Conservation (phyloP, 2,329 filamentous ascomycete species). For the Penicillium expansum region DNA sequence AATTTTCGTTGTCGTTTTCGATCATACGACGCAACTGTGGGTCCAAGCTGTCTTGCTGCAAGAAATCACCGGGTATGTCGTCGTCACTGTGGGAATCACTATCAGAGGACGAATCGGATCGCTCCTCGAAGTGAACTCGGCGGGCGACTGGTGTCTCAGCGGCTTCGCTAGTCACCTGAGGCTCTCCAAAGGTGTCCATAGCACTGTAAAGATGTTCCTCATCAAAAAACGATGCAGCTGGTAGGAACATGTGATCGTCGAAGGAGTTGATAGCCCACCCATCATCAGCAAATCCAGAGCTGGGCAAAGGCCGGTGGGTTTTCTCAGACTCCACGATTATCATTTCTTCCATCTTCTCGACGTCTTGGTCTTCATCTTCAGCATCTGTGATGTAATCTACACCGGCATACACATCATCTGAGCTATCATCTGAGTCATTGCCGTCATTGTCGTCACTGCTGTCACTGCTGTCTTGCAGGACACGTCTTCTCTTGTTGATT, state of each 20-base stretch:
- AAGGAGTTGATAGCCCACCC: slow-evolving; percentile 54
- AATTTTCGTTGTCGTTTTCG: slow-evolving; percentile 57
- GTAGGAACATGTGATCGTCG: slow-evolving; percentile 42
- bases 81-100: slow-evolving; percentile 52
- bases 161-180: slow-evolving; percentile 36
- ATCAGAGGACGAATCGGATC: slow-evolving; percentile 63
- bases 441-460: slow-evolving; percentile 35
- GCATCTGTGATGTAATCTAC: slow-evolving; percentile 78
- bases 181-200: slow-evolving; percentile 40
- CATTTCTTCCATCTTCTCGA: slow-evolving; percentile 74
- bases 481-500: slow-evolving; percentile 35
- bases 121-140: slow-evolving; percentile 68
- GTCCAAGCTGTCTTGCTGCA: slow-evolving; percentile 71
- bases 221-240: slow-evolving; percentile 43
- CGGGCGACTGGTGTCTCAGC: slow-evolving; percentile 50
- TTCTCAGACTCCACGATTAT: slow-evolving; percentile 58
- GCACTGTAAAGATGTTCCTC: slow-evolving; percentile 43
- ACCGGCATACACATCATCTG: slow-evolving; percentile 70
- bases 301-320: slow-evolving; percentile 30
- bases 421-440: slow-evolving; percentile 42
- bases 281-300: slow-evolving; percentile 24
- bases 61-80: slow-evolving; percentile 75
- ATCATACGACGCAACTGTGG: slow-evolving; percentile 71
- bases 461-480: slow-evolving; percentile 34
- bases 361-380: slow-evolving; percentile 75